Conservation (phyloP, 352 stramenopile species). For the Phytophthora pseudosyringae region DNA sequence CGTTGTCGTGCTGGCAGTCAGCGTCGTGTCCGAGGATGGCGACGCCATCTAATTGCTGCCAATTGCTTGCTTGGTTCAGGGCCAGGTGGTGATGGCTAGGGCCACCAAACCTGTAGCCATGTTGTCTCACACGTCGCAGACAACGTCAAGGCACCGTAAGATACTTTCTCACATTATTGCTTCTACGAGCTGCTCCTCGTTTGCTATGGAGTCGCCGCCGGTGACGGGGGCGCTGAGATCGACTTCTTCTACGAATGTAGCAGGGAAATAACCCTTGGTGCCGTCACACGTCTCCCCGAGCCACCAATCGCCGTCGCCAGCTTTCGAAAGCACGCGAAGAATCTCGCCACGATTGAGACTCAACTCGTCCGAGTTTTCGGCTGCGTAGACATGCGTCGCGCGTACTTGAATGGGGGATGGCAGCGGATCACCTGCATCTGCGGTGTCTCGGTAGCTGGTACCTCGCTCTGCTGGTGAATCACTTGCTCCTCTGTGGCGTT, state of each 20-base stretch:
- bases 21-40: constrained; percentile 20
- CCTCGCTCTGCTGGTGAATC: background rate
- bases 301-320: constrained; percentile 62
- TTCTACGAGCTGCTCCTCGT: constrained; percentile 13
- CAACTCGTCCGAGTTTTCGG: constrained; percentile 54
- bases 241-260: constrained; percentile 48
- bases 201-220: constrained; percentile 4
- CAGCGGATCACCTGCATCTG: background rate
- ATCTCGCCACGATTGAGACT: constrained; percentile 57
- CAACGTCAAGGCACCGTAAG: constrained; percentile 17
- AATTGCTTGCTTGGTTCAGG: background rate
- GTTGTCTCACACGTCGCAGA: constrained; percentile 32
- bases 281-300: constrained; percentile 67
- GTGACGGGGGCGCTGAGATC: constrained; percentile 7
- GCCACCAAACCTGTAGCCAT: constrained; percentile 32
- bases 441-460: background rate
- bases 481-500: background rate
- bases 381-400: constrained; percentile 14
- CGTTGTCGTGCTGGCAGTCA: constrained; percentile 31
- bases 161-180: constrained; percentile 10
- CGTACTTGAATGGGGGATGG: constrained; percentile 1
- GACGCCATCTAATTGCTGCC: constrained; percentile 4
- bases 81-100: constrained; percentile 12
- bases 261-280: constrained; percentile 62
- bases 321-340: constrained; percentile 58